phyloP scores from a whole-genome alignment of 2,329 filamentous ascomycete species.

The Grosmannia penicillata region DNA sequence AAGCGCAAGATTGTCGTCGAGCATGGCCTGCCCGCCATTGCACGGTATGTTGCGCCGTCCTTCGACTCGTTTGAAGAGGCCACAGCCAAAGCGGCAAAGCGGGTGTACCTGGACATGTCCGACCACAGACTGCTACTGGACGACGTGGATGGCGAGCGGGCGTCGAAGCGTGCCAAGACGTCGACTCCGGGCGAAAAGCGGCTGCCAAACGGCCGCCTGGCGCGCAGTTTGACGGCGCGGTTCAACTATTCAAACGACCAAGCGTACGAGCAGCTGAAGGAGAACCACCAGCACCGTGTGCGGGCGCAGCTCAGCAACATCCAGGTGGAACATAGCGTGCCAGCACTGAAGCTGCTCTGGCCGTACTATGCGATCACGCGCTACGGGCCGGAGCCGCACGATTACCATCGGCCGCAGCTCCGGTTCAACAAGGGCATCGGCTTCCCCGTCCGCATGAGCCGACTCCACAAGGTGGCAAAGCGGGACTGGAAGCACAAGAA shows the following conservation, averaged over 20 bases:
- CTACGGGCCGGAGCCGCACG: slow-evolving; percentile 50
- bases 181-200: slow-evolving; percentile 37
- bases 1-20: slow-evolving; percentile 44
- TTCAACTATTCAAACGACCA: slow-evolving; percentile 97
- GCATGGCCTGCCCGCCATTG: slow-evolving; percentile 38
- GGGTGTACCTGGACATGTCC: slow-evolving; percentile 71
- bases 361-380: slow-evolving; percentile 91
- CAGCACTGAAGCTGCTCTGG: slow-evolving; percentile 80
- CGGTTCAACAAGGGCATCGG: slow-evolving; percentile 54
- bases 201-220: slow-evolving; percentile 53
- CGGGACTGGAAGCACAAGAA: slow-evolving; percentile 72
- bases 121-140: slow-evolving; percentile 81
- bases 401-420: slow-evolving; percentile 72
- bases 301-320: slow-evolving; percentile 82
- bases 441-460: slow-evolving; percentile 55
- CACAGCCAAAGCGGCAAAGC: slow-evolving; percentile 59
- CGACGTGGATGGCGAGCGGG: slow-evolving; percentile 50
- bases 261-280: slow-evolving; percentile 88
- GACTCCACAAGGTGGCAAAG: slow-evolving; percentile 54
- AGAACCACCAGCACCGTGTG: slow-evolving; percentile 93
- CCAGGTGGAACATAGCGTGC: slow-evolving; percentile 87
- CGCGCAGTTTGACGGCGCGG: slow-evolving; percentile 59
- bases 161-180: slow-evolving; percentile 42
- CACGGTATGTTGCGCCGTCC: slow-evolving; percentile 48
- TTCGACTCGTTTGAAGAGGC: slow-evolving; percentile 69